Percentiles rank a stretch among this genome's conserved stretches.
Conservation (phyloP, 2,329 filamentous ascomycete genomes). For the Microsporum ferrugineum region DNA sequence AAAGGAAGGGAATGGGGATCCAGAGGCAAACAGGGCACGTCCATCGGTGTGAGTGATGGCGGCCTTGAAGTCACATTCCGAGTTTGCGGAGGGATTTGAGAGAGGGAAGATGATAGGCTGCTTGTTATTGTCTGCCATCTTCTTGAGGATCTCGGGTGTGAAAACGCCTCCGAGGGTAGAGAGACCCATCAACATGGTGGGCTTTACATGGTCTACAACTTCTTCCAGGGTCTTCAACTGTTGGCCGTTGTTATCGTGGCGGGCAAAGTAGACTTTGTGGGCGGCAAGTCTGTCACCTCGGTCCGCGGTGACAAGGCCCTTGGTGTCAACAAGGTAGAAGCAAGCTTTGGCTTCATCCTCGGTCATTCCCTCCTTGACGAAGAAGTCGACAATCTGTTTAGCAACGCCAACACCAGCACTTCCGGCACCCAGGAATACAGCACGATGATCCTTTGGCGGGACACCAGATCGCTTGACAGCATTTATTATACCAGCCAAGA, state of each 20-base stretch:
- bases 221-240: conserved; percentile 70
- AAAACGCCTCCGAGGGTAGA: conserved; percentile 92
- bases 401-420: conserved; percentile 94
- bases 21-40: conserved; percentile 83
- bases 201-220: conserved; percentile 89
- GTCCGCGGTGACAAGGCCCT: conserved; percentile 86
- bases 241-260: conserved; percentile 52
- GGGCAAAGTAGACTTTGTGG: conserved; percentile 63
- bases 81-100: conserved; percentile 91
- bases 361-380: conserved; percentile 79
- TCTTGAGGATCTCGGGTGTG: conserved; percentile 70
- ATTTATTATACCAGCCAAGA: conserved; percentile 68
- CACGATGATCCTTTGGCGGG: conserved; percentile 76
- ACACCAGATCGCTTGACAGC: conserved; percentile 75
- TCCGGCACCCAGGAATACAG: conserved; percentile 92
- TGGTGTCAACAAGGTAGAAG: conserved; percentile 97
- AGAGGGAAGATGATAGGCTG: conserved; percentile 90
- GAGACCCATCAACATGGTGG: conserved; percentile 85
- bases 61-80: conserved; percentile 94
- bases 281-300: conserved; percentile 88
- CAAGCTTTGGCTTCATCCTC: conserved; percentile 79
- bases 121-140: conserved; percentile 53
- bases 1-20: conserved; percentile 75
- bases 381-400: conserved; percentile 95
- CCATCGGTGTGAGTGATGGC: conserved; percentile 85